A percentile compares a stretch with the other conserved stretches of the same genome.
These are phyloP conservation scores for Neoascochyta sp. DNA, from an alignment of 2,329 filamentous ascomycete genomes.

Conservation along the genomic window DNA sequence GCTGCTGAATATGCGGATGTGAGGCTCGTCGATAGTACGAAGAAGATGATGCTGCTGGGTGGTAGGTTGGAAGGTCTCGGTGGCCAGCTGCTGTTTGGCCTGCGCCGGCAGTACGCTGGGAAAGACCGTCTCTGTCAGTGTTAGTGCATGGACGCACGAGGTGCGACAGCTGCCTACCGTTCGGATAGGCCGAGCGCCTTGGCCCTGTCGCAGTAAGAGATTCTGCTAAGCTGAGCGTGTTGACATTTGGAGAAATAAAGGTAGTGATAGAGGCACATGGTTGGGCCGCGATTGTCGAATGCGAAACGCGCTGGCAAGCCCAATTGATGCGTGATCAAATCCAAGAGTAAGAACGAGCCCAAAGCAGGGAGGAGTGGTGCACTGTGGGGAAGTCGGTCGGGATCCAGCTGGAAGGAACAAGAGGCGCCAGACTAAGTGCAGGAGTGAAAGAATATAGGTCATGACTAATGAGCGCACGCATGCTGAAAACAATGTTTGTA, in stretches of 20 bases:
- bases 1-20: slow-evolving; percentile 14
- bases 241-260: slow-evolving; percentile 31
- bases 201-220: slow-evolving; percentile 32
- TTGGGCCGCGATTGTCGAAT: slow-evolving; percentile 10
- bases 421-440: too few relatives aligned
- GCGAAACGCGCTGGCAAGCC: slow-evolving; percentile 9
- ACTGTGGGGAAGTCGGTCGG: too few relatives aligned
- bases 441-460: too few relatives aligned
- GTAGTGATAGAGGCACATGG: slow-evolving; percentile 39
- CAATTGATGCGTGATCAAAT: too few relatives aligned
- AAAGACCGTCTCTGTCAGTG: slow-evolving; percentile 15
- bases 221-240: slow-evolving; percentile 29
- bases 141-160: slow-evolving; percentile 3
- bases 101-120: slow-evolving; percentile 9
- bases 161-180: slow-evolving; percentile 10
- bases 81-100: too few relatives aligned
- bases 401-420: too few relatives aligned
- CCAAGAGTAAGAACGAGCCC: too few relatives aligned
- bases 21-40: slow-evolving; percentile 11
- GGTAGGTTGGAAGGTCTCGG: too few relatives aligned
- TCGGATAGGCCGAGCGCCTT: slow-evolving; percentile 16
- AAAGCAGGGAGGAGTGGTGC: too few relatives aligned
- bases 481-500: too few relatives aligned
- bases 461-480: not conserved
- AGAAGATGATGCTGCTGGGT: slow-evolving; percentile 10